Base-by-base conservation (phyloP, 352 stramenopile genomes). In the Plasmopara viticola region DNA sequence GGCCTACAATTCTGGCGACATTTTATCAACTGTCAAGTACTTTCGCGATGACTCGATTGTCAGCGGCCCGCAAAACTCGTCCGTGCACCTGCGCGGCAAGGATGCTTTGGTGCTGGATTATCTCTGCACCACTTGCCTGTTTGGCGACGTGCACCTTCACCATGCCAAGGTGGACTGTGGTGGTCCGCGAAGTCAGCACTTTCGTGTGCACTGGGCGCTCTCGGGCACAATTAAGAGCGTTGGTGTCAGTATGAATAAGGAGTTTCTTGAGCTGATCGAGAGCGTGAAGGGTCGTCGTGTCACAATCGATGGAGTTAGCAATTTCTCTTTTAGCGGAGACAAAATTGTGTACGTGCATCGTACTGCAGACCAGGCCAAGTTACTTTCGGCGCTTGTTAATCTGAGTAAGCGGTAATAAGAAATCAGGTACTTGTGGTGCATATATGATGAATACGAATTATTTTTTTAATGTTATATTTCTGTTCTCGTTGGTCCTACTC, bases 271-370 rank as follows among this genome's bases (percentile, higher is more conserved):
- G 44, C 69, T 93, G 17, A 91, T 93, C 41, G 73, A 87, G 57
- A 90, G 81, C 39, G 83, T 93, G 40, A 83, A 86, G 60, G 78
- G 78, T 44, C 77, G 72, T 41, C 76, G 73, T 34, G 78, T 93
- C 29, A 85, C 73, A 43, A 91, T 93, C 48, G 83, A 93, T 47
- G 83, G 83, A 25, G 83, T 93, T 13, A 91, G 80, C 76, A 93
- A 90, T 68, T 93, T 88, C 33, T 91, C 80, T 6, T 93, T 93
- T 53, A 88, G 75, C 45, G 77, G 78, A 15, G 78, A 93, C 75
- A 93, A 93, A 59, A 90, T 93, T 58, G 80, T 90, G 53, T 93
- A 93, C 55, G 81, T 93, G 44, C 83, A 93, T 56, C 83, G 83
- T 10, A 93, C 80, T 28, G 83, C 80, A n/a, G 83, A 93, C 66